phyloP scores from a whole-genome alignment of 2,329 filamentous ascomycete species.

The Pseudogymnoascus sp. region DNA sequence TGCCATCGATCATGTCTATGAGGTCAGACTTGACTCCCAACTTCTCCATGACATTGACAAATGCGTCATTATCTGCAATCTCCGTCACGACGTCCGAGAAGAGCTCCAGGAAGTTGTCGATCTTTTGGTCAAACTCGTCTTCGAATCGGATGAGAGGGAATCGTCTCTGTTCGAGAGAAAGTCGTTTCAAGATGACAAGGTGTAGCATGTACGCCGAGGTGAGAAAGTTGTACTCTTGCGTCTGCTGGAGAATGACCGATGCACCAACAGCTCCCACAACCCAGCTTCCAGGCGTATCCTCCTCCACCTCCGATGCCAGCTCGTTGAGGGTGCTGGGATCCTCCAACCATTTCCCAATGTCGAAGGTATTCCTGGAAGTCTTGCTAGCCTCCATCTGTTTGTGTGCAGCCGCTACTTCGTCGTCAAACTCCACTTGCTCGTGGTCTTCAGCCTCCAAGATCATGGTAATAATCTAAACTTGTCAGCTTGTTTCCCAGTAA shows the following conservation, averaged over 20 bases:
- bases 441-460: constrained; percentile 32
- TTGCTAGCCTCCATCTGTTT: not conserved
- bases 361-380: not conserved
- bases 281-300: not conserved
- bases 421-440: constrained; percentile 9
- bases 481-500: not conserved
- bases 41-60: constrained; percentile 17
- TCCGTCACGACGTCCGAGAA: constrained; percentile 30
- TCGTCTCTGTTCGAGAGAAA: constrained; percentile 33
- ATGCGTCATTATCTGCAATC: constrained; percentile 27
- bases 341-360: not conserved
- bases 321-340: constrained; percentile 3
- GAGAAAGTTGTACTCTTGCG: constrained; percentile 22
- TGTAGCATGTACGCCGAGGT: constrained; percentile 36
- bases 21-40: constrained; percentile 35
- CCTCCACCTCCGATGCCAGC: not conserved
- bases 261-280: not conserved
- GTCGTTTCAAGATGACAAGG: constrained; percentile 32
- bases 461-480: constrained; percentile 38
- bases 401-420: constrained; percentile 5
- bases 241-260: constrained; percentile 7
- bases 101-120: constrained; percentile 32
- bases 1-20: constrained; percentile 48
- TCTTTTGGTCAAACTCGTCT: constrained; percentile 24
- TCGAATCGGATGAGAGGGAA: constrained; percentile 29